Percentiles rank a stretch among this genome's conserved stretches.
phyloP scores from a whole-genome alignment of 1,139 yeast genomes.

The Geotrichum phurueaensis region DNA sequence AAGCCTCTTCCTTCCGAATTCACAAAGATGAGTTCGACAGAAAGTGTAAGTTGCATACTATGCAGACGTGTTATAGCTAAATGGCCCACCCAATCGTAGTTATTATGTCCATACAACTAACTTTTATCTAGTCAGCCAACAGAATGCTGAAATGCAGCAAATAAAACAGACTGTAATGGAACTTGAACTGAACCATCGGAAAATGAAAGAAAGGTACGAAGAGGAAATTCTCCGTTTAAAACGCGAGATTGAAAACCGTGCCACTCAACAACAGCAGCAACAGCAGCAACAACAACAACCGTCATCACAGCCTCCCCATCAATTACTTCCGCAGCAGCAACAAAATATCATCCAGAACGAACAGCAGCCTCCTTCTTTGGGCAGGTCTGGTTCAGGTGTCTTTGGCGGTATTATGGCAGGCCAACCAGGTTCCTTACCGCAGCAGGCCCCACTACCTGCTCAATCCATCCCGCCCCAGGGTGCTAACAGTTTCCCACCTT shows the following conservation, averaged over 20 bases:
- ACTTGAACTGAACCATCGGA: constrained; percentile 87
- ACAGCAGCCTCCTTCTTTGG: constrained; percentile 29
- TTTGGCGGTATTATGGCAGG: constrained; percentile 36
- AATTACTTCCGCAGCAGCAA: constrained; percentile 21
- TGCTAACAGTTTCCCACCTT: constrained; percentile 14
- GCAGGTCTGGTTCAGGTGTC: constrained; percentile 31
- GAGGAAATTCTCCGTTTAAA: constrained; percentile 84
- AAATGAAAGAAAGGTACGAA: constrained; percentile 93
- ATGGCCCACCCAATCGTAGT: background rate
- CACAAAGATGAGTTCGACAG: constrained; percentile 93
- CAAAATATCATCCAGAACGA: constrained; percentile 18
- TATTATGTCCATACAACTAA: constrained; percentile 19
- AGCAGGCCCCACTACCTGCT: constrained; percentile 19
- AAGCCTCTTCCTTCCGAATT: constrained; percentile 79
- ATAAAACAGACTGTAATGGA: constrained; percentile 92
- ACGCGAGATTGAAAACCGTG: constrained; percentile 66
- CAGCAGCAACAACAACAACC: constrained; percentile 16
- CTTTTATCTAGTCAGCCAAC: constrained; percentile 52
- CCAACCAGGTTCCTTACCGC: constrained; percentile 22
- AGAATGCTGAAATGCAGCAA: constrained; percentile 89
- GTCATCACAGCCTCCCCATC: constrained; percentile 23
- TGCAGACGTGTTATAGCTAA: background rate
- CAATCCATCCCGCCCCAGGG: constrained; percentile 18
- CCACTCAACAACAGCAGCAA: constrained; percentile 24
- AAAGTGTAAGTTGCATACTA: constrained; percentile 41